Percentiles rank a stretch among this genome's conserved stretches.
Conservation (phyloP, 2,329 filamentous ascomycete genomes). For the Colletotrichum horii region DNA sequence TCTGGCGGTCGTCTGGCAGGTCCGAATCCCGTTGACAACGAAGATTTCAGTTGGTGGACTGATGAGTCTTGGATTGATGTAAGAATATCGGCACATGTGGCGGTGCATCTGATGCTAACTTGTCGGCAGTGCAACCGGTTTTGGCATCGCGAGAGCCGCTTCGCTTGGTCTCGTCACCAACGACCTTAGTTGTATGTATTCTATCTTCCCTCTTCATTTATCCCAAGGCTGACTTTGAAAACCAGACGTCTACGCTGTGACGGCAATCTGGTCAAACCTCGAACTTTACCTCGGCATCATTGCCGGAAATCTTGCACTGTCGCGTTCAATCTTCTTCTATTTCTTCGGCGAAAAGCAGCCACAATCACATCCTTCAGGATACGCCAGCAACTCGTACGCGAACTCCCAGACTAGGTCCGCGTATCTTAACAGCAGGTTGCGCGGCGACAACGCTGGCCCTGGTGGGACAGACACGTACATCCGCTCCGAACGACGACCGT, state of each 20-base stretch:
- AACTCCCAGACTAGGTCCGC: conserved; percentile 13
- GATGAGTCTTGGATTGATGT: conserved; percentile 36
- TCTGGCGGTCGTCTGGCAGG: conserved; percentile 36
- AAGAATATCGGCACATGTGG: background rate
- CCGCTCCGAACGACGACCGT: conserved; percentile 5
- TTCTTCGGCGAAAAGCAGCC: conserved; percentile 22
- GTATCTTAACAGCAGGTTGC: conserved; percentile 17
- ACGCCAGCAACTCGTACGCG: background rate
- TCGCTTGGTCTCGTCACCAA: conserved; percentile 26
- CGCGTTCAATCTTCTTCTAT: conserved; percentile 27
- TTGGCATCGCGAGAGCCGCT: conserved; percentile 27
- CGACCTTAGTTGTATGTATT: conserved; percentile 29
- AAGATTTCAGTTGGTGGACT: conserved; percentile 35
- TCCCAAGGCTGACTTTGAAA: background rate
- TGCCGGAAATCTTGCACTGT: conserved; percentile 34
- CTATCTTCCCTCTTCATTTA: fast-evolving
- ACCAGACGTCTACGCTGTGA: conserved; percentile 34
- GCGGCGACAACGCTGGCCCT: conserved; percentile 9
- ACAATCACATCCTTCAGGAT: background rate
- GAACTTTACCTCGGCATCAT: conserved; percentile 43
- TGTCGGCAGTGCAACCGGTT: conserved; percentile 26
- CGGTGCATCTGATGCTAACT: background rate
- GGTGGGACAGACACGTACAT: conserved; percentile 16
- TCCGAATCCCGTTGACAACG: conserved; percentile 31
- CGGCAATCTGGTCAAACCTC: conserved; percentile 42